phyloP scores from a whole-genome alignment of 2,329 filamentous ascomycete species.

The Fusarium albidum region DNA sequence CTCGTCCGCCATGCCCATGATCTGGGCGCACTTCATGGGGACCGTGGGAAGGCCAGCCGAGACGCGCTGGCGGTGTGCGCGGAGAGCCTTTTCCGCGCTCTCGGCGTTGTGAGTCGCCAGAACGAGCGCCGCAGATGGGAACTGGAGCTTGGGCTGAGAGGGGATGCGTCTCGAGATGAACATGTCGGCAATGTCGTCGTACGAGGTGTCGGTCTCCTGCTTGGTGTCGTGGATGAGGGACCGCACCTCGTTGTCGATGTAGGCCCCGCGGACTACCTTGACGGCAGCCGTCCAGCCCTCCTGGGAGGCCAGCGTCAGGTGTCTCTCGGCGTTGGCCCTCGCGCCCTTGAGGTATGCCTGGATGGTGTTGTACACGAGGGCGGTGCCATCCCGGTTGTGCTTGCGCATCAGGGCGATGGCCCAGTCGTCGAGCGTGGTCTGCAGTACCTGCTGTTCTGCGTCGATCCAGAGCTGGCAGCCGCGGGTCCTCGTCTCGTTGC shows the following conservation, averaged over 20 bases:
- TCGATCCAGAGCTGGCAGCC: slow-evolving; percentile 54
- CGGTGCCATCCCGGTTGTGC: slow-evolving; percentile 47
- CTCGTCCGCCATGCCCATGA: slow-evolving; percentile 67
- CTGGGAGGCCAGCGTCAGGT: slow-evolving; percentile 55
- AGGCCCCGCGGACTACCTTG: slow-evolving; percentile 65
- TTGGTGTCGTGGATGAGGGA: slow-evolving; percentile 60
- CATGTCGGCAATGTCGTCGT: slow-evolving; percentile 57
- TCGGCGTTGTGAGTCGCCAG: slow-evolving; percentile 62
- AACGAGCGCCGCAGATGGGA: slow-evolving; percentile 57
- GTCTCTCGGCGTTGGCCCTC: slow-evolving; percentile 49
- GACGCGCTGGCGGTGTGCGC: slow-evolving; percentile 51
- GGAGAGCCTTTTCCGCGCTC: slow-evolving; percentile 51
- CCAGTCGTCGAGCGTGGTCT: slow-evolving; percentile 46
- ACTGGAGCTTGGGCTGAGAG: slow-evolving; percentile 30
- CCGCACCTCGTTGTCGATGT: slow-evolving; percentile 58
- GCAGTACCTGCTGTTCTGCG: slow-evolving; percentile 55
- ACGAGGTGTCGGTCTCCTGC: slow-evolving; percentile 59
- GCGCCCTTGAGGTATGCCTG: slow-evolving; percentile 64
- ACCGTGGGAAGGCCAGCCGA: slow-evolving; percentile 42
- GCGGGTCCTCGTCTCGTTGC: slow-evolving; percentile 44
- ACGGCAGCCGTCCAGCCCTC: slow-evolving; percentile 62
- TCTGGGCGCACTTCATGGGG: slow-evolving; percentile 58
- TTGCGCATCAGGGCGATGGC: slow-evolving; percentile 47
- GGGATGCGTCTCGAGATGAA: slow-evolving; percentile 49
- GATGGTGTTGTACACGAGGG: slow-evolving; percentile 58